phyloP scores from a whole-genome alignment of 2,329 filamentous ascomycete species.

The Colletotrichum siamense region DNA sequence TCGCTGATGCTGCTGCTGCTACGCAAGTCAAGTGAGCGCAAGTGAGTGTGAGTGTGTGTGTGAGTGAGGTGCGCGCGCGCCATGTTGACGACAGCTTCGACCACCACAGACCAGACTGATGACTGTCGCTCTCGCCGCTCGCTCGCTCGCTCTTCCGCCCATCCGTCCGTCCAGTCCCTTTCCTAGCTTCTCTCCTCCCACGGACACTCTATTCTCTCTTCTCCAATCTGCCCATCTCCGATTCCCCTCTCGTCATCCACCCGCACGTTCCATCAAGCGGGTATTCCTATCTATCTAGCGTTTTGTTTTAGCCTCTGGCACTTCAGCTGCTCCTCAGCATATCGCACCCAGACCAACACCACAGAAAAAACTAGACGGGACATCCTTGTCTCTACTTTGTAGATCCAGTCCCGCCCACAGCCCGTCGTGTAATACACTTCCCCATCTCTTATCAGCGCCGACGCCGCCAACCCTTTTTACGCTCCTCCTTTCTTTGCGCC shows the following conservation, averaged over 20 bases:
- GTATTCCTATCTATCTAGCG: background rate
- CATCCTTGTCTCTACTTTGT: conserved; percentile 12
- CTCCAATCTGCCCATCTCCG: background rate
- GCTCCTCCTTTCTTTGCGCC: background rate
- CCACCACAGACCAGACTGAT: background rate
- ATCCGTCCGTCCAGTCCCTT: background rate
- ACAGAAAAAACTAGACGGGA: conserved; percentile 10
- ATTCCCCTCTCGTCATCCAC: background rate
- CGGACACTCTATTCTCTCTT: background rate
- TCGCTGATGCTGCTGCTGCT: background rate
- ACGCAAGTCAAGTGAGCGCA: background rate
- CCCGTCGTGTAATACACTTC: conserved; percentile 11
- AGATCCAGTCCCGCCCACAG: conserved; percentile 13
- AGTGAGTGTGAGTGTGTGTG: background rate
- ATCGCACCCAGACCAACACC: background rate
- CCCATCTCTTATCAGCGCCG: conserved; percentile 13
- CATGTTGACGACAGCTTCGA: conserved; percentile 21
- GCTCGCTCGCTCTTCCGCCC: background rate
- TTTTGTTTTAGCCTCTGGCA: background rate
- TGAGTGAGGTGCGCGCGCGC: background rate
- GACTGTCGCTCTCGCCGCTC: background rate
- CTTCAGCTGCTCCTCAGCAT: background rate
- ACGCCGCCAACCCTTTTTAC: conserved; percentile 1
- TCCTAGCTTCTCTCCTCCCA: background rate
- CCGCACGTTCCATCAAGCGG: background rate